These are phyloP conservation scores for Ustilago bromivora DNA, from an alignment of 1,284 basidiomycete genomes.

Conservation along the genomic window DNA sequence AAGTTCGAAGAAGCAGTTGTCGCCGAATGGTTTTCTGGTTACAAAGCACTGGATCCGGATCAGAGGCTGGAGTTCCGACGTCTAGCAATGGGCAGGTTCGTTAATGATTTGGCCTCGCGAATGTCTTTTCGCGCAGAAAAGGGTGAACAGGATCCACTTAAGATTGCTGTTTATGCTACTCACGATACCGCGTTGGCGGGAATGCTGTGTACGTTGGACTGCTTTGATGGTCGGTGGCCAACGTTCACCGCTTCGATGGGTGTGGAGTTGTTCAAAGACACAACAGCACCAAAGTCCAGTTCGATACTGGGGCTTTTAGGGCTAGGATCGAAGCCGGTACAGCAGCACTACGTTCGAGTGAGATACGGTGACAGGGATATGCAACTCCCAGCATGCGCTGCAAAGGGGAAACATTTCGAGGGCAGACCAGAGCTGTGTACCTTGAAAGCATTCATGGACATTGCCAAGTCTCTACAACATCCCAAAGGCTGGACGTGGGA, in stretches of 20 bases:
- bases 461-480: slow-evolving; percentile 58
- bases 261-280: slow-evolving; percentile 61
- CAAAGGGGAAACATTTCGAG: slow-evolving; percentile 77
- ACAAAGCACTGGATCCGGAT: slow-evolving; percentile 53
- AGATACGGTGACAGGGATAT: slow-evolving; percentile 81
- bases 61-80: slow-evolving; percentile 77
- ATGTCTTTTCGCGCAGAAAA: slow-evolving; percentile 71
- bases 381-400: slow-evolving; percentile 77
- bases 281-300: slow-evolving; percentile 16
- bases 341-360: slow-evolving; percentile 75
- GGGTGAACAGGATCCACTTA: slow-evolving; percentile 49
- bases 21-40: slow-evolving; percentile 82
- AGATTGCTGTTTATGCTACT: slow-evolving; percentile 72
- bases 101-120: slow-evolving; percentile 76
- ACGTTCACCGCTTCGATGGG: slow-evolving; percentile 59
- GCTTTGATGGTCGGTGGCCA: slow-evolving; percentile 79
- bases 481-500: slow-evolving; percentile 59
- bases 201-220: slow-evolving; percentile 78
- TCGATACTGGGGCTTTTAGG: slow-evolving; percentile 32
- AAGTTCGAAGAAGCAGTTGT: slow-evolving; percentile 79
- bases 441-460: slow-evolving; percentile 75
- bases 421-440: slow-evolving; percentile 83
- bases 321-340: slow-evolving; percentile 4
- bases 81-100: slow-evolving; percentile 80
- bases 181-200: slow-evolving; percentile 81